Conservation (phyloP, 1,284 basidiomycete species). For the Boletus calvinii region DNA sequence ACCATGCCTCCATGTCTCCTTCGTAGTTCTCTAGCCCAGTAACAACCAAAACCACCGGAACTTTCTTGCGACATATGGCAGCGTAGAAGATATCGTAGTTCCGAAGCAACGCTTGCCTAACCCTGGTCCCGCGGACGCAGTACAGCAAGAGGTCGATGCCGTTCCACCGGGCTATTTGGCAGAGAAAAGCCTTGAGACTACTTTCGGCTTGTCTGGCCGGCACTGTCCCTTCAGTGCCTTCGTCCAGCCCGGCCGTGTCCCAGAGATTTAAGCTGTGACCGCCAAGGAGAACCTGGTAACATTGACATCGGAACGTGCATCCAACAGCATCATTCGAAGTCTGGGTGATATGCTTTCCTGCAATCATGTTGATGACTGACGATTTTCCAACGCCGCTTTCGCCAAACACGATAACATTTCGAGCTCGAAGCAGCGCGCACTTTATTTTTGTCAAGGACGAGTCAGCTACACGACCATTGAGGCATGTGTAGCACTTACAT, state of each 20-base stretch:
- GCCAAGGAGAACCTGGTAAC: conserved; percentile 19
- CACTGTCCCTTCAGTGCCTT: conserved; percentile 27
- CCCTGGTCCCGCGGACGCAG: conserved; percentile 33
- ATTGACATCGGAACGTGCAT: conserved; percentile 26
- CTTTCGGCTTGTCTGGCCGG: conserved; percentile 23
- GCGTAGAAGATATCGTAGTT: conserved; percentile 36
- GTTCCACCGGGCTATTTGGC: conserved; percentile 22
- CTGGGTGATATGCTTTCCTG: conserved; percentile 19
- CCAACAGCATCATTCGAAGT: conserved; percentile 30
- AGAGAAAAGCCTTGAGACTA: conserved; percentile 28
- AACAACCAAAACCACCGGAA: conserved; percentile 34
- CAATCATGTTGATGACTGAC: conserved; percentile 34
- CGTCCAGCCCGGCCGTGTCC: conserved; percentile 31
- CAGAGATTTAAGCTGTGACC: conserved; percentile 28
- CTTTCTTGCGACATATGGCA: conserved; percentile 29
- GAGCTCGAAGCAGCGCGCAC: conserved; percentile 10
- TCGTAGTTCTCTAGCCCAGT: conserved; percentile 37
- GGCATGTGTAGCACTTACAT: conserved; percentile 14
- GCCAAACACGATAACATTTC: conserved; percentile 32
- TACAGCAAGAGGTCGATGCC: conserved; percentile 35
- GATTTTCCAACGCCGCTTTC: conserved; percentile 35
- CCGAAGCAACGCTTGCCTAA: conserved; percentile 25
- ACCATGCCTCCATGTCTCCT: conserved; percentile 35
- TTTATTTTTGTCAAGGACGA: conserved; percentile 8
- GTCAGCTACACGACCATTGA: neutral